Base-by-base conservation (phyloP, 305 asterid species). In the Vinca major region DNA sequence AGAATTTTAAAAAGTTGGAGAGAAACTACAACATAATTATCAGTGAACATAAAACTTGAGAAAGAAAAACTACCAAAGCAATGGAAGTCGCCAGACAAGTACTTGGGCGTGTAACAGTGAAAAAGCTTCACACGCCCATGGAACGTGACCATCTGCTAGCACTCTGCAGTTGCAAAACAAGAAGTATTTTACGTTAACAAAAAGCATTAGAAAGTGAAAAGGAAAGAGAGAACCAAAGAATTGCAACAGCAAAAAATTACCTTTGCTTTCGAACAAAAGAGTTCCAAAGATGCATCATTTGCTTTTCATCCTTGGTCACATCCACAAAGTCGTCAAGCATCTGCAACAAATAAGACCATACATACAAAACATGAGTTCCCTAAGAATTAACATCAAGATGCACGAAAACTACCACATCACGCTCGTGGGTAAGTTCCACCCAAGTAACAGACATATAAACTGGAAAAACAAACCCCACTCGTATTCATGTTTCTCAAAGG, bases 241-340 rank as follows among this genome's bases (percentile, higher is more conserved):
- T 36, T 26, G 33, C 47, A 56, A 58, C 64, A 73, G 49, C 73
- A 40, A 53, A 8, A 8, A 65, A 26, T 26, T 26, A 91, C 99
- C 98, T 86, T 81, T 94, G 99, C 85, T 89, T 89, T 77, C 99
- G 83, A 62, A 94, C 95, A 72, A 94, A 91, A 70, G 98, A 94
- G 83, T 94, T 94, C 99, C 99, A 94, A 54, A 94, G 92, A 91
- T 91, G 98, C 99, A 94, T 94, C 86, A 94, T 64, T 78, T 83
- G 84, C 83, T 94, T 94, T 81, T 94, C 99, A 75, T 91, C 92
- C 76, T 86, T 87, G 47, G 98, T 86, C 64, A 94, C 99, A 78
- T 94, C 99, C 75, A 94, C 97, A 69, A 94, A 94, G 78, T 94
- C 99, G 76, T 94, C 99, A 68, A 94, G 90, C 98, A 94, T 94